Conservation (phyloP, 1,284 basidiomycete genomes). For the Calocybe gambosa region DNA sequence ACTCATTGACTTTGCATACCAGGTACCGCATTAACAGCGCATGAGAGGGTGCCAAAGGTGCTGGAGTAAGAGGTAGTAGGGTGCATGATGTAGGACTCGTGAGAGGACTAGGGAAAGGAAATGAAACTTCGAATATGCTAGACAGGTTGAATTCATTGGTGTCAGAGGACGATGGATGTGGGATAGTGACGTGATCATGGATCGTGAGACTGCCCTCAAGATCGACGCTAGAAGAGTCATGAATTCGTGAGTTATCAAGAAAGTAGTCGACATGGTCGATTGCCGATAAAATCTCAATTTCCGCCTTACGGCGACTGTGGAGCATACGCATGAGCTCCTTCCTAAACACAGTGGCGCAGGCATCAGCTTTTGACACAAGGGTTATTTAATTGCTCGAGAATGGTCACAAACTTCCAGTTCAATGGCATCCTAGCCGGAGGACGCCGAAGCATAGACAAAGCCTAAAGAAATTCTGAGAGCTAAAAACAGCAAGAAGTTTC, state of each 20-base stretch:
- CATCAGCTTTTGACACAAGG: background rate
- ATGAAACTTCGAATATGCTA: background rate
- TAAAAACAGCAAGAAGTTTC: background rate
- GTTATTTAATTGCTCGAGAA: background rate
- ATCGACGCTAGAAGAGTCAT: background rate
- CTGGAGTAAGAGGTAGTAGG: background rate
- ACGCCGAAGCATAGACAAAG: constrained; percentile 57
- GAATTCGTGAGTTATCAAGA: background rate
- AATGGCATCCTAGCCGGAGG: constrained; percentile 39
- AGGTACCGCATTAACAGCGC: constrained; percentile 22
- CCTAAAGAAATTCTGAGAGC: constrained; percentile 36
- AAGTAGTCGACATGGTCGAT: background rate
- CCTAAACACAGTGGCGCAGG: constrained; percentile 31
- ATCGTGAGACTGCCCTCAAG: constrained; percentile 4
- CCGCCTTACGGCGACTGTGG: constrained; percentile 76
- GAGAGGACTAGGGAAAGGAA: constrained; percentile 7
- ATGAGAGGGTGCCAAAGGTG: constrained; percentile 10
- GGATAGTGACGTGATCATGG: background rate
- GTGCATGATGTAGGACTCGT: constrained; percentile 10
- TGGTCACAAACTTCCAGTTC: constrained; percentile 62
- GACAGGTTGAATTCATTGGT: background rate
- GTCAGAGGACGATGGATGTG: background rate
- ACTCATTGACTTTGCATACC: constrained; percentile 18
- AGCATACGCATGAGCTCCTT: constrained; percentile 77
- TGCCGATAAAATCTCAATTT: constrained; percentile 73